Conservation (phyloP, 257 asterid species). For the Euphrasia confusa region DNA sequence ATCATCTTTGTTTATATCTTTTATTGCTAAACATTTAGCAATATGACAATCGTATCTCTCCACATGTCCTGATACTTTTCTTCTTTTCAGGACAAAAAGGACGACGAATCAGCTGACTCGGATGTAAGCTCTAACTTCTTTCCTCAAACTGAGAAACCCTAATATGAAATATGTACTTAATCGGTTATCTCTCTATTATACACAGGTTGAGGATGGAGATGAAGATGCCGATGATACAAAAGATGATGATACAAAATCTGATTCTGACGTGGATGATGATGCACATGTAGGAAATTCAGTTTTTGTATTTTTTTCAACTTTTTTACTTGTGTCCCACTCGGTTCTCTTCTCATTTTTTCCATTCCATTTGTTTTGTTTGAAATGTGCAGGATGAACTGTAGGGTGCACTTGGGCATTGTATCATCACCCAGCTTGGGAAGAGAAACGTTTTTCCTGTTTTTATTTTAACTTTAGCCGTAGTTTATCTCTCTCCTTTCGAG, state of each 20-base stretch:
- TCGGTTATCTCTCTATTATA: not conserved
- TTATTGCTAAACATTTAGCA: not conserved
- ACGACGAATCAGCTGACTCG: constrained; percentile 43
- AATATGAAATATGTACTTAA: not conserved
- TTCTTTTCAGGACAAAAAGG: constrained; percentile 33
- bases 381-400: constrained; percentile 60
- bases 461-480: constrained; percentile 24
- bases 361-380: not conserved
- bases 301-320: not conserved
- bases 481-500: constrained; percentile 9
- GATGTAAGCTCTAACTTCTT: constrained; percentile 29
- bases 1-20: not conserved
- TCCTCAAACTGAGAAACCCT: not conserved
- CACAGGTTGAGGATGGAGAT: constrained; percentile 27
- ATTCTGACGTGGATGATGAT: constrained; percentile 32
- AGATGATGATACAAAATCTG: constrained; percentile 31
- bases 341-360: not conserved
- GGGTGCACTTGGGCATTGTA: constrained; percentile 16
- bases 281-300: constrained; percentile 38
- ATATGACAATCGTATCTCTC: not conserved
- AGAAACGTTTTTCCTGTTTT: constrained; percentile 1
- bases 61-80: not conserved
- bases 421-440: constrained; percentile 4
- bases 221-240: constrained; percentile 35
- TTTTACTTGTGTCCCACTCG: not conserved